Base-by-base conservation (phyloP, 768 basidiomycete species). In the Collybiopsis confluens region DNA sequence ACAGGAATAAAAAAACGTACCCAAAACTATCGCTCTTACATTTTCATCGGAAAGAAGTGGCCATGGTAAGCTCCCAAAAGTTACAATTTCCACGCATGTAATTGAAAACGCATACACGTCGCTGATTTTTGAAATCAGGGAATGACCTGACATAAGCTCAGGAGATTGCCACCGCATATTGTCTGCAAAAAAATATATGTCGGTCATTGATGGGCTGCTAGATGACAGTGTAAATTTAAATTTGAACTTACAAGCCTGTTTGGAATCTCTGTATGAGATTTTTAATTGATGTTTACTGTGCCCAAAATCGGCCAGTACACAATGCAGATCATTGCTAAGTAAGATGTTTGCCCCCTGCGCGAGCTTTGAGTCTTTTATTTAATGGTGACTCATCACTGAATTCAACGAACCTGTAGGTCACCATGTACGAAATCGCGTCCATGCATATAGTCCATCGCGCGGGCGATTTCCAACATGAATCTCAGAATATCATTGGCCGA, bases 391-490 rank as follows among this genome's bases (percentile, higher is more conserved):
- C n/a, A n/a, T n/a, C n/a, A n/a, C n/a, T 9, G 20, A 30, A 43
- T 27, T 8, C 11, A 54, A 24, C 0, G 56, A 18, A 67, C 49
- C 68, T 80, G 82, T 41, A 82, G 68, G 58, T 81, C 77, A 4
- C 79, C 82, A 55, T 83, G 81, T 41, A 80, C 45, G 6, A 82
- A 67, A 7, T 69, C 13, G 5, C 13, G 30, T 5, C 30, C 13
- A 13, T 83, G 82, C 52, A 83, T 63, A 55, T 83, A 81, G 23
- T 70, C 67, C 79, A 83, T 80, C 0, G 80, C 82, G 51, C 68
- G 65, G 13, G 79, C 73, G 44, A 82, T 74, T 59, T 81, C 73
- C 37, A 71, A 65, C 33, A 81, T 70, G 62, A 70, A 71, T 56
- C 62, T 68, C 58, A 79, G 59, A 33, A 65, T 54, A 36, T 73